Evolutionary conservation across 192 early-diverging fungal species (phyloP).

Genomic region (Podochytrium sp.): DNA sequence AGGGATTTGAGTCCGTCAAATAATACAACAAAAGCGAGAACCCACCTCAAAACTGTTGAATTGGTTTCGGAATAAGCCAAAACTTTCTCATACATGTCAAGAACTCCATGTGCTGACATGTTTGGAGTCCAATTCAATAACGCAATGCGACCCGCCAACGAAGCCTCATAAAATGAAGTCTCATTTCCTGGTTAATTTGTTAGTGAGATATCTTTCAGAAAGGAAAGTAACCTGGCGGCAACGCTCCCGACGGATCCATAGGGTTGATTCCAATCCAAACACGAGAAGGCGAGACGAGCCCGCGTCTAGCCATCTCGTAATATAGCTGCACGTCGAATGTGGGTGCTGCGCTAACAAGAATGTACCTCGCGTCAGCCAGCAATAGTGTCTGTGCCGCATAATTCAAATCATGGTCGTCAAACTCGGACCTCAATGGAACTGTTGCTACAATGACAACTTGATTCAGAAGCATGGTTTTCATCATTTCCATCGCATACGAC

Average conservation of each 20-base stretch:
- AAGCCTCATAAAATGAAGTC: no score
- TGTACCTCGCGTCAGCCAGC: background rate
- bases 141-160: background rate
- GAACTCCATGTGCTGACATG: background rate
- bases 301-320: background rate
- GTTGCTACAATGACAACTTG: background rate
- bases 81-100: background rate
- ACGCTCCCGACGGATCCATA: background rate
- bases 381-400: background rate
- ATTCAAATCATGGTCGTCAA: background rate
- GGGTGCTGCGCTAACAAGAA: background rate
- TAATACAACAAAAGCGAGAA: background rate
- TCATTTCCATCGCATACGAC: conserved; percentile 3
- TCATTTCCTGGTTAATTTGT: background rate
- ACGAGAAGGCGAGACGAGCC: background rate
- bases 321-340: background rate
- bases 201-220: background rate
- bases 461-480: background rate
- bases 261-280: background rate
- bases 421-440: background rate
- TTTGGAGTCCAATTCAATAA: background rate
- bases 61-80: background rate
- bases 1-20: background rate
- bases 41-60: background rate
- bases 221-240: background rate